Conservation (phyloP, 2,329 filamentous ascomycete genomes). For the Lasiodiplodia sp. region DNA sequence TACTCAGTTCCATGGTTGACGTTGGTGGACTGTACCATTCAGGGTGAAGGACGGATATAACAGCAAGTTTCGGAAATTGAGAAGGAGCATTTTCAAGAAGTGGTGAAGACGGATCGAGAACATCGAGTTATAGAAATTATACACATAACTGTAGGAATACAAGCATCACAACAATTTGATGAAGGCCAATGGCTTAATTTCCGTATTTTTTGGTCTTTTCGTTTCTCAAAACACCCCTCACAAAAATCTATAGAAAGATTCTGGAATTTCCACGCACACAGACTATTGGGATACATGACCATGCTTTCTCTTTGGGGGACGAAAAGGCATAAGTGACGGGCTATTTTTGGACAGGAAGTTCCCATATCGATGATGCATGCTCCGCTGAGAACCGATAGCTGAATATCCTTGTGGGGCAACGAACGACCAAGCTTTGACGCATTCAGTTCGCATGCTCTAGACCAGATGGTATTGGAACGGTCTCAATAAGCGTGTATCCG, state of each 20-base stretch:
- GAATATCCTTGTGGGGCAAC: neutral
- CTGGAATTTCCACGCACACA: neutral
- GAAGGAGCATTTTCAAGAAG: too few species aligned
- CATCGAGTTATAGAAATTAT: too few species aligned
- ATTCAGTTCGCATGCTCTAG: neutral
- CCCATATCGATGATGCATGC: neutral
- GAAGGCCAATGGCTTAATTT: too few species aligned
- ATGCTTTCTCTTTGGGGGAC: neutral
- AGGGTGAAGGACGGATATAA: too few species aligned
- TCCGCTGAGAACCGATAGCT: neutral
- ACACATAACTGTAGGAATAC: too few species aligned
- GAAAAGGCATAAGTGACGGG: neutral
- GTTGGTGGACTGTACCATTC: too few species aligned
- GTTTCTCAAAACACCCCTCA: too few species aligned
- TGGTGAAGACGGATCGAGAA: too few species aligned
- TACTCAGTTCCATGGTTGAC: too few species aligned
- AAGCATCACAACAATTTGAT: too few species aligned
- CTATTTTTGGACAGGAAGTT: neutral
- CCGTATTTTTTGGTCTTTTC: too few species aligned
- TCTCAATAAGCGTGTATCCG: slow-evolving; percentile 2
- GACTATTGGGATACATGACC: neutral
- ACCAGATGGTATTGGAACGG: neutral
- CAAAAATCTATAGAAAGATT: neutral
- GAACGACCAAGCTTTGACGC: neutral
- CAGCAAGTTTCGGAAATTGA: too few species aligned